These are phyloP conservation scores for Aspergillus conjunctus DNA, from an alignment of 495 filamentous ascomycete species.

Conservation along the genomic window DNA sequence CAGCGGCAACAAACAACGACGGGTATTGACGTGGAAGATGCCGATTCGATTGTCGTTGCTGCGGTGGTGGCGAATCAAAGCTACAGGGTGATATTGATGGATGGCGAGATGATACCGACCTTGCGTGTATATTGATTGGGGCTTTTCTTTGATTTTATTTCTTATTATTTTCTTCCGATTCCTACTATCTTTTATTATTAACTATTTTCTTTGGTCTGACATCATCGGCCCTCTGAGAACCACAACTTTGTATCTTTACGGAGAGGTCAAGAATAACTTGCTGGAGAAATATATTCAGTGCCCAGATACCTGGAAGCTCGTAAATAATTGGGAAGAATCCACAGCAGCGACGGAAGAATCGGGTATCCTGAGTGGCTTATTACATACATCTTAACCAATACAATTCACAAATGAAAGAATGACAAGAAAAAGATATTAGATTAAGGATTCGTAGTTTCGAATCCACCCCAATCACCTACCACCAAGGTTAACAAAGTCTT, in stretches of 20 bases:
- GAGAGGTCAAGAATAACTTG: not conserved
- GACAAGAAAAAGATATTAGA: constrained; percentile 21
- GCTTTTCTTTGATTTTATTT: not conserved
- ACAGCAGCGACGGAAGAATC: constrained; percentile 15
- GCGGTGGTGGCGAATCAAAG: constrained; percentile 8
- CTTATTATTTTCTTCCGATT: not conserved
- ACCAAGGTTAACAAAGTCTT: constrained; percentile 3
- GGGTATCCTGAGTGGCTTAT: constrained; percentile 48
- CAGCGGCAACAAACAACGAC: not conserved
- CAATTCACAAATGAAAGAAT: constrained; percentile 26
- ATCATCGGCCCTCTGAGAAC: not conserved
- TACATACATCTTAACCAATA: constrained; percentile 43
- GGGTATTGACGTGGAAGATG: constrained; percentile 6
- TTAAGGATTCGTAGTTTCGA: constrained; percentile 21
- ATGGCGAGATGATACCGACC: not conserved
- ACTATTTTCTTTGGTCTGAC: not conserved
- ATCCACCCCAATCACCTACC: constrained; percentile 28
- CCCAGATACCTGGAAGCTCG: constrained; percentile 17
- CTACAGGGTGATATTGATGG: not conserved
- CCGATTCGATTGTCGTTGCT: constrained; percentile 15
- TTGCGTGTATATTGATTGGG: not conserved
- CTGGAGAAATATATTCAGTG: constrained; percentile 10
- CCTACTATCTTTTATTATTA: not conserved
- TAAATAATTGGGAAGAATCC: constrained; percentile 13
- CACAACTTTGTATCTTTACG: not conserved